Percentiles rank a stretch among this genome's conserved stretches.
These are phyloP conservation scores for Circinella umbellata DNA, from an alignment of 371 early-diverging fungal species.

Conservation along the genomic window DNA sequence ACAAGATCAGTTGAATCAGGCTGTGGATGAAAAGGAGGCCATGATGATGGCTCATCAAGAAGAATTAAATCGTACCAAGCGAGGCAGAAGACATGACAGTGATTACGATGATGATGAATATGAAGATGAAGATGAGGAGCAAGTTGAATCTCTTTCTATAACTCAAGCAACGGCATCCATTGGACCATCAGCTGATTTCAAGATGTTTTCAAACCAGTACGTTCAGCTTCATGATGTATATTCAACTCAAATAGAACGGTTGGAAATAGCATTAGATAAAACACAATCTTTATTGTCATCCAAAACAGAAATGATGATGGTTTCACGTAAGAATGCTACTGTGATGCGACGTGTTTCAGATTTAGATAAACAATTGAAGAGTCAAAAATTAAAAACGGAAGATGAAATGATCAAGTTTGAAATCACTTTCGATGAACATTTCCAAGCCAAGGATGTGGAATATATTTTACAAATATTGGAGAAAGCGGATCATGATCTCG, in stretches of 20 bases:
- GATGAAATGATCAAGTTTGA: slow-evolving; percentile 20
- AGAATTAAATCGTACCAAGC: neutral
- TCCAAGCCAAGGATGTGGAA: slow-evolving; percentile 7
- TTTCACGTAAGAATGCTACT: slow-evolving; percentile 14
- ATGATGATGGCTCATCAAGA: slow-evolving; percentile 4
- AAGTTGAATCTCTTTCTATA: too few species aligned
- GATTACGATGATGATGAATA: too few species aligned
- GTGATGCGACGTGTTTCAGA: slow-evolving; percentile 21
- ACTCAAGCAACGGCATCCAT: neutral
- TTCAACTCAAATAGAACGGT: slow-evolving; percentile 14
- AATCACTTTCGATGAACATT: slow-evolving; percentile 5
- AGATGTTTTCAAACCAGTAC: slow-evolving; percentile 2
- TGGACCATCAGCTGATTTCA: neutral
- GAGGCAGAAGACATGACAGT: neutral
- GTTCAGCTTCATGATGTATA: slow-evolving; percentile 8
- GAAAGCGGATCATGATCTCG: slow-evolving; percentile 25
- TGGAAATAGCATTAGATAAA: slow-evolving; percentile 13
- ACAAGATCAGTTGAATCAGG: slow-evolving; percentile 17
- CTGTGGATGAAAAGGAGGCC: slow-evolving; percentile 9
- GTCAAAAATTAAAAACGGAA: slow-evolving; percentile 18
- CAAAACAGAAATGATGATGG: slow-evolving; percentile 5
- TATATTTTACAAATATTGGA: slow-evolving; percentile 1
- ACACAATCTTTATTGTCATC: slow-evolving; percentile 1
- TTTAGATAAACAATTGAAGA: slow-evolving; percentile 14
- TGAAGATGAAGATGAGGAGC: too few species aligned